These are phyloP conservation scores for Apiospora saccharicola DNA, from an alignment of 2,329 filamentous ascomycete genomes.

Conservation along the genomic window DNA sequence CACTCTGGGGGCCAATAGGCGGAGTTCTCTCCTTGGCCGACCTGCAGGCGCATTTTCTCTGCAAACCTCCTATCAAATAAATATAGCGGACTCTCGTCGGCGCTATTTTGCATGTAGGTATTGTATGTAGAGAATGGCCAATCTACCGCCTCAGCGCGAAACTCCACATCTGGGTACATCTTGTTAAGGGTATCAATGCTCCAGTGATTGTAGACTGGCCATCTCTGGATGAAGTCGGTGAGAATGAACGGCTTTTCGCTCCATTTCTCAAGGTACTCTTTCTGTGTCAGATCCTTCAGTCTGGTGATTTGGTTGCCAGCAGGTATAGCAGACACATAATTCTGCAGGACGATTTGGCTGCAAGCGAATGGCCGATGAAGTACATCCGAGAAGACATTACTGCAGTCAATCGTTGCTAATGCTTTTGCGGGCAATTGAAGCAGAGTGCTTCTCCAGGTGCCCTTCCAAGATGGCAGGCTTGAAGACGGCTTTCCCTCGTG, in stretches of 20 bases:
- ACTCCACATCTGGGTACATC: slow-evolving; percentile 71
- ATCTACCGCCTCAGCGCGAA: slow-evolving; percentile 92
- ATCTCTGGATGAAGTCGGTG: slow-evolving; percentile 79
- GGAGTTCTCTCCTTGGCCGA: slow-evolving; percentile 59
- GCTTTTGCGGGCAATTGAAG: slow-evolving; percentile 62
- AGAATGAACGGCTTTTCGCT: slow-evolving; percentile 86
- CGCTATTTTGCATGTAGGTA: slow-evolving; percentile 80
- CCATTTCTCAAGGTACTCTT: slow-evolving; percentile 80
- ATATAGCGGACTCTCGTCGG: slow-evolving; percentile 90
- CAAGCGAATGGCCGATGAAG: slow-evolving; percentile 92
- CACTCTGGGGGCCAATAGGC: slow-evolving; percentile 83
- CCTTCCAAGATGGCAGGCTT: slow-evolving; percentile 67
- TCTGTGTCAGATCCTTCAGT: slow-evolving; percentile 71
- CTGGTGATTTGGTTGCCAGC: slow-evolving; percentile 74
- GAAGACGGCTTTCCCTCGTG: slow-evolving; percentile 7
- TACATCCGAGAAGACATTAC: slow-evolving; percentile 85
- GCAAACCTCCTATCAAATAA: slow-evolving; percentile 89
- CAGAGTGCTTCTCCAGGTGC: slow-evolving; percentile 84
- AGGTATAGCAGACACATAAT: slow-evolving; percentile 77
- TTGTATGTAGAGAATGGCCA: slow-evolving; percentile 86
- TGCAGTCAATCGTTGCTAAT: slow-evolving; percentile 71
- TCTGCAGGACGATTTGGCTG: slow-evolving; percentile 73
- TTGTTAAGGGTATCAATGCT: slow-evolving; percentile 70
- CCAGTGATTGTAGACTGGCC: slow-evolving; percentile 83
- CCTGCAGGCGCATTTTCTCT: slow-evolving; percentile 79